Conservation (phyloP, 2,329 filamentous ascomycete species). For the Hypoxylon sp. region DNA sequence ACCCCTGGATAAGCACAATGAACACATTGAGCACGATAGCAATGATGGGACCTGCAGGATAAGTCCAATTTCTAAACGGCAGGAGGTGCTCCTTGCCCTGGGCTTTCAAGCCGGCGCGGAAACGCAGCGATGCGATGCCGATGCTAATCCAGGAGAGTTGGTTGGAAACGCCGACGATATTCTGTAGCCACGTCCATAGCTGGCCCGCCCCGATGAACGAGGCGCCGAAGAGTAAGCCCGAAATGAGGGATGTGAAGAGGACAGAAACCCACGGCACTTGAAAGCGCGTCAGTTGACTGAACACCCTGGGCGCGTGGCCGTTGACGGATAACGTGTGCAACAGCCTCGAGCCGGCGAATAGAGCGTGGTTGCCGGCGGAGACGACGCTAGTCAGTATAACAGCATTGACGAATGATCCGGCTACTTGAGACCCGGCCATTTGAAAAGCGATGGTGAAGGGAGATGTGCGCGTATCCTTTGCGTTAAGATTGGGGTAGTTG, state of each 20-base stretch:
- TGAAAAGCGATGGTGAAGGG: slow-evolving; percentile 73
- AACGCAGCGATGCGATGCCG: slow-evolving; percentile 72
- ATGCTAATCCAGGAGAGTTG: slow-evolving; percentile 75
- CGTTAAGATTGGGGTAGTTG: slow-evolving; percentile 59
- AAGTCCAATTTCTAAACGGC: slow-evolving; percentile 75
- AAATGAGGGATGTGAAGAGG: slow-evolving; percentile 64
- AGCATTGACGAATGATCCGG: slow-evolving; percentile 70
- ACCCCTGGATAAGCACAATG: slow-evolving; percentile 73
- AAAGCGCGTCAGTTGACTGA: slow-evolving; percentile 62
- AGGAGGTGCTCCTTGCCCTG: slow-evolving; percentile 72
- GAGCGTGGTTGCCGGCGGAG: slow-evolving; percentile 68
- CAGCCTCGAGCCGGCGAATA: slow-evolving; percentile 67
- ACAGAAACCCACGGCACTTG: slow-evolving; percentile 66
- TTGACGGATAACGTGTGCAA: slow-evolving; percentile 68
- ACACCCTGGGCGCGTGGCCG: slow-evolving; percentile 66
- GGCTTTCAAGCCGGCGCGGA: slow-evolving; percentile 66
- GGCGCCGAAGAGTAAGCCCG: slow-evolving; percentile 71
- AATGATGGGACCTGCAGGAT: slow-evolving; percentile 70
- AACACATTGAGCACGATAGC: slow-evolving; percentile 68
- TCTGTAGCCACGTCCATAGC: slow-evolving; percentile 75
- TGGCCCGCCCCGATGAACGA: slow-evolving; percentile 74
- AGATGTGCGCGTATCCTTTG: slow-evolving; percentile 59
- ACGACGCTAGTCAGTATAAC: slow-evolving; percentile 70
- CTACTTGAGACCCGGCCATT: slow-evolving; percentile 64
- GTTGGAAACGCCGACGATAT: slow-evolving; percentile 75